Evolutionary conservation across 148 eudicot genomes (phyloP).

Genomic region (Spergularia bocconei): DNA sequence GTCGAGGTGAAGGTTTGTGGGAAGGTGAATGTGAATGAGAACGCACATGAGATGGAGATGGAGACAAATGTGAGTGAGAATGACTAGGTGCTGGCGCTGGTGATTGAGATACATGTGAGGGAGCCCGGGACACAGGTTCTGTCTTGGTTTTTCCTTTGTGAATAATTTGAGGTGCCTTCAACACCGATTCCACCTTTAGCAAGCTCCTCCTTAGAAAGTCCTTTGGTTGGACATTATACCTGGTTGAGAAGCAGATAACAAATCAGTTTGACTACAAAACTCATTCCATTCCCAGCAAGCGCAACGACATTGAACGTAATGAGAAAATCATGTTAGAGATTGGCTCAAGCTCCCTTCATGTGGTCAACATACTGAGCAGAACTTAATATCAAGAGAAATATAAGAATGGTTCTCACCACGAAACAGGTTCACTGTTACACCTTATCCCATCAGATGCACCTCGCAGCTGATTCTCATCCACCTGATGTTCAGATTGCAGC

Average conservation of each 20-base stretch:
- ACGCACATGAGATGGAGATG: conserved; percentile 30
- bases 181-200: conserved; percentile 22
- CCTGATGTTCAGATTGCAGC: conserved; percentile 42
- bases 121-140: neutral
- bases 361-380: neutral
- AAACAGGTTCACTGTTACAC: conserved; percentile 26
- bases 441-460: conserved; percentile 4
- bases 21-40: conserved; percentile 17
- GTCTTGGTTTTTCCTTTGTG: conserved; percentile 14
- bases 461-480: conserved; percentile 32
- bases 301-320: neutral
- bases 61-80: conserved; percentile 14
- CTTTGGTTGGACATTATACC: conserved; percentile 15
- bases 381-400: neutral
- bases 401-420: conserved; percentile 31
- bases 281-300: neutral
- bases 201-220: conserved; percentile 25
- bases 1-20: conserved; percentile 20
- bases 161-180: neutral
- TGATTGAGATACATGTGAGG: conserved; percentile 19
- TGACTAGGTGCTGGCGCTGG: conserved; percentile 1
- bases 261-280: neutral
- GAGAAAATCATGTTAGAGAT: neutral
- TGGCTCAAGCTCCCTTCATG: neutral
- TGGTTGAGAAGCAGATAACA: conserved; percentile 9